Evolutionary conservation across 305 asterid genomes (phyloP).

Genomic region (Solanum chacoense): DNA sequence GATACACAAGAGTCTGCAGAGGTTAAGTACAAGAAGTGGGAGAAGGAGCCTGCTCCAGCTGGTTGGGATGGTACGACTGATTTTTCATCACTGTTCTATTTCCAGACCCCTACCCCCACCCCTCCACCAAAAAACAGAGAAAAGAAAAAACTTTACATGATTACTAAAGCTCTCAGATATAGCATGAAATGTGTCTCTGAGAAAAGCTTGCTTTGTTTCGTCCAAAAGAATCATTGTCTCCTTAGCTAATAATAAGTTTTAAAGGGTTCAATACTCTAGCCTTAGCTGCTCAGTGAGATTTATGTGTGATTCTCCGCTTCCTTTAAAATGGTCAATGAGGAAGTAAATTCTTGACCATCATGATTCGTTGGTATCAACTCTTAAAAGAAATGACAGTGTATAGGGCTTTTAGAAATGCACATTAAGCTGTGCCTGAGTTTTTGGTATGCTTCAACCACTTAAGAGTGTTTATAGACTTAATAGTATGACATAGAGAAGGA

Average conservation of each 20-base stretch:
- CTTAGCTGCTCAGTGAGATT: neutral
- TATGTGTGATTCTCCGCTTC: neutral
- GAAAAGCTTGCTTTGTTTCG: neutral
- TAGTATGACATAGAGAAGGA: neutral
- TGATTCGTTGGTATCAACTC: neutral
- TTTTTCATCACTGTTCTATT: neutral
- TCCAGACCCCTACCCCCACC: neutral
- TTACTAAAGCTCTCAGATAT: neutral
- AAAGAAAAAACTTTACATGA: neutral
- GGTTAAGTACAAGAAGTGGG: constrained; percentile 84
- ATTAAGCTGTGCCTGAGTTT: neutral
- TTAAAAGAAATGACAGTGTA: neutral
- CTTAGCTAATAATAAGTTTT: neutral
- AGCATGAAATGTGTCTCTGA: neutral
- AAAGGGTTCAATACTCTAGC: neutral
- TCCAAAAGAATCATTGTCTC: neutral
- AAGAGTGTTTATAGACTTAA: neutral
- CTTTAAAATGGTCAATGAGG: neutral
- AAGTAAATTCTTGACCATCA: neutral
- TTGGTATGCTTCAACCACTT: neutral
- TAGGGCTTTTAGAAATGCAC: neutral
- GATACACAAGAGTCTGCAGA: constrained; percentile 79
- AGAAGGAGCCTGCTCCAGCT: constrained; percentile 83
- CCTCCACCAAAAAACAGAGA: neutral
- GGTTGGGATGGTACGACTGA: constrained; percentile 82